phyloP scores from a whole-genome alignment of 225 moss, liverwort and hornwort genomes.

The Pseudoscleropodium purum region DNA sequence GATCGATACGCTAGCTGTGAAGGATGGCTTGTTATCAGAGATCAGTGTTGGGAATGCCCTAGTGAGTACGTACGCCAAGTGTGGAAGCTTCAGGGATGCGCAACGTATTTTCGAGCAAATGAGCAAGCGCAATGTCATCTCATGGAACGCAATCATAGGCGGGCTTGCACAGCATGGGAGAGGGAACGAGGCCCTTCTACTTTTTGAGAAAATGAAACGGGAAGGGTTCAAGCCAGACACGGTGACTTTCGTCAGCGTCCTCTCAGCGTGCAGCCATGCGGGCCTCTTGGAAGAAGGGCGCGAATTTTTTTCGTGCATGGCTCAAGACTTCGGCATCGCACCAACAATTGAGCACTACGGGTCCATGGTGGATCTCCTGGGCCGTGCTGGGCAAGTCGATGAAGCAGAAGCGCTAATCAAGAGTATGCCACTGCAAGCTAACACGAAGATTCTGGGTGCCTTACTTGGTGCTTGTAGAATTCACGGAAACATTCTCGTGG shows the following conservation, averaged over 20 bases:
- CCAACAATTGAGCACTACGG: conserved; percentile 37
- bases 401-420: conserved; percentile 34
- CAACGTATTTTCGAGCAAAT: conserved; percentile 23
- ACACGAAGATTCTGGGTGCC: conserved; percentile 29
- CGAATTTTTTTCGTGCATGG: conserved; percentile 7
- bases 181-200: conserved; percentile 17
- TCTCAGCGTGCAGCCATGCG: conserved; percentile 43
- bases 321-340: conserved; percentile 11
- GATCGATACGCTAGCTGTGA: conserved; percentile 9
- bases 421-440: conserved; percentile 24
- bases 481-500: conserved; percentile 18
- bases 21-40: conserved; percentile 3
- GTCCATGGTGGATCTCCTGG: conserved; percentile 53
- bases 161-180: conserved; percentile 46
- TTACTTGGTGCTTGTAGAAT: conserved; percentile 41
- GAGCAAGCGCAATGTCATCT: conserved; percentile 23
- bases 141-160: conserved; percentile 41
- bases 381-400: conserved; percentile 28
- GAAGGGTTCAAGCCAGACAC: conserved; percentile 17
- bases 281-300: conserved; percentile 44
- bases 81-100: conserved; percentile 41
- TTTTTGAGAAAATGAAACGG: background rate
- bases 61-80: conserved; percentile 28
- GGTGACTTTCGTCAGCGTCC: conserved; percentile 29
- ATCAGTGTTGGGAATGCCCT: conserved; percentile 27